Percentiles rank a stretch among this genome's conserved stretches.
These are phyloP conservation scores for Cyclotella atomus DNA, from an alignment of 108 stramenopile genomes.

Conservation along the genomic window DNA sequence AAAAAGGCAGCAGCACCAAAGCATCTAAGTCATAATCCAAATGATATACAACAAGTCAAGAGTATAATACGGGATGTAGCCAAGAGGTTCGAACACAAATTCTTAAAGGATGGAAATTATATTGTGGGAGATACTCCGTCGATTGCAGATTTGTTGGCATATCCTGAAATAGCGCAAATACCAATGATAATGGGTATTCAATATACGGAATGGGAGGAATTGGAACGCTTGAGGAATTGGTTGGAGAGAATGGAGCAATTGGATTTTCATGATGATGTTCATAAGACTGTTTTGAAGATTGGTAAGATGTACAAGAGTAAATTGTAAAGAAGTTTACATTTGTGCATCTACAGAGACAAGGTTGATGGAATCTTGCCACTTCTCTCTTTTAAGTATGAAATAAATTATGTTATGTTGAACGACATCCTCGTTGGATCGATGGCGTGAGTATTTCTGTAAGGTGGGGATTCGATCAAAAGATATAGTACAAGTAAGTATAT, in stretches of 20 bases:
- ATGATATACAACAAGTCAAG: constrained; percentile 14
- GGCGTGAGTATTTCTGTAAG: no score
- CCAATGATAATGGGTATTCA: constrained; percentile 20
- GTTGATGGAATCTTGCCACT: no score
- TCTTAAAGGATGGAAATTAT: background rate
- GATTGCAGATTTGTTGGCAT: constrained; percentile 27
- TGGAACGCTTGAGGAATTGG: constrained; percentile 16
- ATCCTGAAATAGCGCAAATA: constrained; percentile 21
- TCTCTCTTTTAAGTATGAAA: no score
- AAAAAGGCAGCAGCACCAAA: background rate
- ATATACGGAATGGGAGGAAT: constrained; percentile 13
- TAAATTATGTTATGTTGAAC: no score
- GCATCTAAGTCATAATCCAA: constrained; percentile 12
- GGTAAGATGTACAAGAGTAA: constrained; percentile 24
- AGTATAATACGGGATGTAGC: constrained; percentile 15
- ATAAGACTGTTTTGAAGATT: constrained; percentile 14
- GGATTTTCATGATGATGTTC: constrained; percentile 22
- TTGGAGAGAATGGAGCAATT: constrained; percentile 15
- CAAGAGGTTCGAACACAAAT: constrained; percentile 22
- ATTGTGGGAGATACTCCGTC: constrained; percentile 13
- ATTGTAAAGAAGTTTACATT: no score
- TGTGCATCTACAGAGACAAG: no score
- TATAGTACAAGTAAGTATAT: no score
- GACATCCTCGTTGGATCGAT: no score
- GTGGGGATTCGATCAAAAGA: no score